Base-by-base conservation (phyloP, 768 basidiomycete species). In the Crassisporium funariophilum region DNA sequence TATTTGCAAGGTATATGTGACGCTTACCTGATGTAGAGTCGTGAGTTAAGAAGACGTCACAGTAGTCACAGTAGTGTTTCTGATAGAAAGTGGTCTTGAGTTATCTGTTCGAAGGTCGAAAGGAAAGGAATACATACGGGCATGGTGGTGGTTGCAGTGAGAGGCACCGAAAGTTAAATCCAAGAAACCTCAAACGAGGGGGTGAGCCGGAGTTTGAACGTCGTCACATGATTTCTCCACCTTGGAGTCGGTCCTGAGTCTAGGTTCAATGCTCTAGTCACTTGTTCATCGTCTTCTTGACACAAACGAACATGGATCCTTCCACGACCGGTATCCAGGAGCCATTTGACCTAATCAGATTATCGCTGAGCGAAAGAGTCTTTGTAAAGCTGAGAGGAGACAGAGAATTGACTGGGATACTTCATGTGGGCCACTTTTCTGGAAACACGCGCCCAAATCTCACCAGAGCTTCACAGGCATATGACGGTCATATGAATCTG, bases 401-500 rank as follows among this genome's bases (percentile, higher is more conserved):
- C 64, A 78, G 97, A 40, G 88, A 97, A 58, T 72, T 99, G 35
- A 83, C 86, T 3, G 95, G 95, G 8, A 83, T 95, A 54, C 73
- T 99, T 36, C 95, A 99, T 72, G 97, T 95, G 61, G 38, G 89
- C 65, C 38, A 48, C 50, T 49, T 40, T 44, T 25, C 33, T 35
- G 33, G 29, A 35, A 16, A 19, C 52, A 48, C 44, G 4, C n/a
- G 35, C 34, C 47, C 50, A 45, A 44, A 36, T 52, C 31, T 31
- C 52, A 35, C 53, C 50, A 21, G 16, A 37, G 41, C 41, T 41
- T 50, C 56, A 10, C 60, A 99, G 97, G 97, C 97, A 16, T 98
- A 98, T 61, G 97, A 99, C 72, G 97, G 95, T n/a, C 97, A 98
- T 68, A 98, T 98, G 97, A 98, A 99, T 67, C 77, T 99, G 58